Evolutionary conservation across 2,329 filamentous ascomycete genomes (phyloP), one percentile per base, ranked within the genome.

Genomic region (Aspergillus pseudoglaucus): DNA sequence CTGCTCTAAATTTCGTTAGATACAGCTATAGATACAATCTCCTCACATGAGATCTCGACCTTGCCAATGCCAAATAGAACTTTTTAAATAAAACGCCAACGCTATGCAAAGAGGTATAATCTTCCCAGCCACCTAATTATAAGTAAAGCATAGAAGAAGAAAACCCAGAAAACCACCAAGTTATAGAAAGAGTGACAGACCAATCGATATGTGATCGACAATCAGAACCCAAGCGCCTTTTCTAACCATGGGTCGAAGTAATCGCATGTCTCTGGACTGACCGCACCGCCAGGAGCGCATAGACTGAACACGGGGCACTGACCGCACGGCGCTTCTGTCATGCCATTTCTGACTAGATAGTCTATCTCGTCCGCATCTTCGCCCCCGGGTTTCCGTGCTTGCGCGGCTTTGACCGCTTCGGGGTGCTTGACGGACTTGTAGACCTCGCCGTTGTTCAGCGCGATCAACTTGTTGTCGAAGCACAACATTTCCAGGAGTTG

Each of bases 251-350:
- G 80, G 53, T 87, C 80, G 62, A 95, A 96, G 64, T 98, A 98
- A 46, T 89, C 85, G 68, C 93, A 98, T 44, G 86, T 95, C 55
- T 83, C 85, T 0, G 91, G 88, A 60, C 85, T 94, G 18, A 98
- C 89, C 0, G 90, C 88, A 0, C 91, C 91, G 6, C 89, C 90
- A 51, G 95, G 88, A 55, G 88, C 86, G 65, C 93, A 98, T 2
- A 97, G 77, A 49, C 93, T 86, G 65, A 95, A 95, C 2, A 96
- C 91, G 0, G 93, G 93, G 67, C 93, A 98, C 47, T 83, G 79
- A 2, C 91, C 90, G 67, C 93, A 98, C 1, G 93, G 93, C 2
- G 86, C 84, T 66, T 96, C 90, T 1, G 88, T 94, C 56, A 91
- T 82, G 3, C 87, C 87, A 58, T 90, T 95, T 56, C 77, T 67